Evolutionary conservation across 2,329 filamentous ascomycete species (phyloP).

Genomic region (Claviceps capensis): DNA sequence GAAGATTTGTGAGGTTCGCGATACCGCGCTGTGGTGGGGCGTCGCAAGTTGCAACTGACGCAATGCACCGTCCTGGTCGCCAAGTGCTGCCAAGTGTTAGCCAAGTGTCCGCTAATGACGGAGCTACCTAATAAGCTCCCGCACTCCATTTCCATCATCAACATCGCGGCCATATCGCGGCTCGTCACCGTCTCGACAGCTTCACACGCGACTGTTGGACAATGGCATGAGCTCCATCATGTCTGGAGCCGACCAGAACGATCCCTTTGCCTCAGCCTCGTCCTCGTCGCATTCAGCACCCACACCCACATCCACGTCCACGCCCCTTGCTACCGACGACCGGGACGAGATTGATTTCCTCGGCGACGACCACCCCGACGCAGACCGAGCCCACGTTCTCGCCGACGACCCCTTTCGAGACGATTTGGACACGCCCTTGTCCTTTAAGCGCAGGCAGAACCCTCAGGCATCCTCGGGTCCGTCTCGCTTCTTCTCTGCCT

Average conservation of each 20-base stretch:
- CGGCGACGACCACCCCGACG: conserved; percentile 9
- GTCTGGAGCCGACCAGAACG: conserved; percentile 23
- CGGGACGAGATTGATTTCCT: conserved; percentile 35
- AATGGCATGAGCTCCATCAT: conserved; percentile 28
- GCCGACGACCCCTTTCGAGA: conserved; percentile 42
- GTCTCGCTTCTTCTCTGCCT: conserved; percentile 32
- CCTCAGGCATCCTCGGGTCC: conserved; percentile 31
- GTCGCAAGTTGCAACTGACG: too few species aligned
- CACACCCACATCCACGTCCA: conserved; percentile 13
- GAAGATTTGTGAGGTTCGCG: too few species aligned
- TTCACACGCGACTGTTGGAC: conserved; percentile 7
- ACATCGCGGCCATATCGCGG: background rate
- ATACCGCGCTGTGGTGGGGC: too few species aligned
- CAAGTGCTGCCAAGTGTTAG: too few species aligned
- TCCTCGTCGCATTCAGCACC: conserved; percentile 18
- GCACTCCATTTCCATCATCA: too few species aligned
- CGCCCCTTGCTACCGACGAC: conserved; percentile 20
- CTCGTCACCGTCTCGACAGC: background rate
- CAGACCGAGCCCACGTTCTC: conserved; percentile 7
- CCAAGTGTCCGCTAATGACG: too few species aligned
- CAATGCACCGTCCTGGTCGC: too few species aligned
- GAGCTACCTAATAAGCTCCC: too few species aligned
- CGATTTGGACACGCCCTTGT: conserved; percentile 38
- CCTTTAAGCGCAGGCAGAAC: conserved; percentile 59
- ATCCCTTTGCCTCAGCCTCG: conserved; percentile 12